These are phyloP conservation scores for Plantago ovata DNA, from an alignment of 257 asterid species.

Conservation along the genomic window DNA sequence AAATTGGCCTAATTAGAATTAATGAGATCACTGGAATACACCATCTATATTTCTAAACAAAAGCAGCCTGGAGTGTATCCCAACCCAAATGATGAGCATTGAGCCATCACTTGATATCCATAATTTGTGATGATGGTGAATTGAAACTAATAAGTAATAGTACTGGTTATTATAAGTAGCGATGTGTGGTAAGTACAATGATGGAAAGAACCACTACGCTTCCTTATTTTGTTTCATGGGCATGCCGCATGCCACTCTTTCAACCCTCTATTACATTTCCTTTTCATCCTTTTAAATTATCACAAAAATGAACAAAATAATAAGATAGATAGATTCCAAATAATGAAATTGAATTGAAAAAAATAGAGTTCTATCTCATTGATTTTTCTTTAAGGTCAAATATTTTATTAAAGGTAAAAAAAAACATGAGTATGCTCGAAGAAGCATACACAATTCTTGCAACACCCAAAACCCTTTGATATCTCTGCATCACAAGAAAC, in stretches of 20 bases:
- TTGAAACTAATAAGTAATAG: conserved; percentile 3
- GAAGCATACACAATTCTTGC: too few relatives aligned
- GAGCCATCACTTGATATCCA: conserved; percentile 23
- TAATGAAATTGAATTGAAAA: too few relatives aligned
- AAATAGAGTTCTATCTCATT: too few relatives aligned
- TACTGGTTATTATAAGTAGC: conserved; percentile 11
- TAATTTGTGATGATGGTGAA: conserved; percentile 19
- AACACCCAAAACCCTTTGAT: too few relatives aligned
- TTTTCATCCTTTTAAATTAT: too few relatives aligned
- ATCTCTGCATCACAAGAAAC: too few relatives aligned
- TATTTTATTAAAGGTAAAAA: too few relatives aligned
- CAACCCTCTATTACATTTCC: neutral
- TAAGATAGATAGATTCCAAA: too few relatives aligned
- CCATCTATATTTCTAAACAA: conserved; percentile 16
- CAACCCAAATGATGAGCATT: conserved; percentile 25
- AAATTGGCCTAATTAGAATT: too few relatives aligned
- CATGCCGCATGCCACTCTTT: conserved; percentile 5
- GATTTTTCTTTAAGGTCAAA: too few relatives aligned
- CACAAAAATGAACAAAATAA: too few relatives aligned
- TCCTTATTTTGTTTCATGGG: neutral
- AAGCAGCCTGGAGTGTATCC: conserved; percentile 14
- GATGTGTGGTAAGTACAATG: conserved; percentile 13
- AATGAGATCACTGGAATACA: conserved; percentile 19
- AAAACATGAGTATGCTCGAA: too few relatives aligned
- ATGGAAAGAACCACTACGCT: conserved; percentile 15